Base-by-base conservation (phyloP, 2,329 filamentous ascomycete species). In the Paecilomyces fulvus region DNA sequence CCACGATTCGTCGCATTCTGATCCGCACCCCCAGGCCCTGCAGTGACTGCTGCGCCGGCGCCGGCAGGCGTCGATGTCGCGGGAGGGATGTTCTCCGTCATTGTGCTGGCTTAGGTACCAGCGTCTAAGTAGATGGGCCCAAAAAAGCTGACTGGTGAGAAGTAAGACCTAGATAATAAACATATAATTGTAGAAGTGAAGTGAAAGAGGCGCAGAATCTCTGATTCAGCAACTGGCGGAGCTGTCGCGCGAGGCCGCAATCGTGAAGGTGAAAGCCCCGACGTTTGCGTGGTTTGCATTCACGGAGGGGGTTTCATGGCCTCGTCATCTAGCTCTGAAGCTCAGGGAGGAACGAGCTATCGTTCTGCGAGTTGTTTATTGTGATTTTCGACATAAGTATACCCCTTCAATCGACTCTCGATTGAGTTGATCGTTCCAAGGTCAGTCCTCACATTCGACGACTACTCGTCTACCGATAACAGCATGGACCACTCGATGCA, bases 41-140 rank as follows among this genome's bases (percentile, higher is more conserved):
- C 9, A 7, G 56, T 43, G 1, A 56, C 28, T 46, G 61, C 28
- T 7, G 64, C 58, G 14, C 63, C 54, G 5, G 53, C n/a, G 11
- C 55, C 53, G 51, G 55, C 51, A 14, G 54, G 55, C 23, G 33
- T 58, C 17, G 59, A 59, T 53, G 65, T 57, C 49, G 65, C 60
- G 33, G 73, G 68, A 28, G 73, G 66, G 51, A 72, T 66, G 58
- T 74, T 73, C 58, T 78, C 76, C 53, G 73, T 63, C 75, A 77
- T 76, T 37, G 20, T 65, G 10, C 14, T 14, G 10, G 9, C 3
- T 17, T n/a, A 43, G 5, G 14, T 9, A 10, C 37, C 2, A 8
- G 20, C 12, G 48, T 9, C 20, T 49, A 8, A 0, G 14, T 8
- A 43, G 14, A 5, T 17, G 37, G 14, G 37, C 9, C 37, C 37